Percentiles rank a stretch among this genome's conserved stretches.
Evolutionary conservation across 768 basidiomycete species (phyloP).

Genomic region (Boletus subparvulus): DNA sequence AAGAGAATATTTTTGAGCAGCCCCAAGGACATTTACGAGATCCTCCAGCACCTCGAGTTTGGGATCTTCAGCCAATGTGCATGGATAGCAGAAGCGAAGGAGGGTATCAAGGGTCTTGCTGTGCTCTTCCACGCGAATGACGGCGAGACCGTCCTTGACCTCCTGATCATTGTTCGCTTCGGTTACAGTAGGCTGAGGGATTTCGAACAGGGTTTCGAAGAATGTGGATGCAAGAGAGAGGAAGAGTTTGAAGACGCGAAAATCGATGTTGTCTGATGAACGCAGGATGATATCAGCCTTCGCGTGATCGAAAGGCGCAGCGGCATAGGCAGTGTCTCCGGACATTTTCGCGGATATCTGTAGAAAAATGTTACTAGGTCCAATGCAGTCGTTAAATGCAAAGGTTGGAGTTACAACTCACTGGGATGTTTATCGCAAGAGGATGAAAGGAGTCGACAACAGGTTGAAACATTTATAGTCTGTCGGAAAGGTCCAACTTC

Average conservation of each 20-base stretch:
- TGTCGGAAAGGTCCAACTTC: neutral
- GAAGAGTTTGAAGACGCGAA: slow-evolving; percentile 33
- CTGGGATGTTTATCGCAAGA: neutral
- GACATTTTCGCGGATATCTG: neutral
- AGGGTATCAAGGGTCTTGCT: slow-evolving; percentile 24
- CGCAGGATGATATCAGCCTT: slow-evolving; percentile 26
- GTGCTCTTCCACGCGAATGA: slow-evolving; percentile 21
- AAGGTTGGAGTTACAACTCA: neutral
- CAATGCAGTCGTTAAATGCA: neutral
- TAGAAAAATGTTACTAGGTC: neutral
- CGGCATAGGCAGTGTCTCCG: slow-evolving; percentile 1
- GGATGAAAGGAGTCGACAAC: neutral
- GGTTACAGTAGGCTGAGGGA: slow-evolving; percentile 23
- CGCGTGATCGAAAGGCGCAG: slow-evolving; percentile 23
- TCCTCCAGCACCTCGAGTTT: slow-evolving; percentile 11
- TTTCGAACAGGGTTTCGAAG: slow-evolving; percentile 34
- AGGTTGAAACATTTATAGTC: neutral
- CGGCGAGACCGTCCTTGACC: slow-evolving; percentile 16
- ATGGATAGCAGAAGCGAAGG: slow-evolving; percentile 30
- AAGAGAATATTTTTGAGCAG: slow-evolving; percentile 18
- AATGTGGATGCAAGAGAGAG: slow-evolving; percentile 35
- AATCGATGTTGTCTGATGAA: slow-evolving; percentile 29
- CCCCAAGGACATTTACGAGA: slow-evolving; percentile 7
- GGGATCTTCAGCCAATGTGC: slow-evolving; percentile 22
- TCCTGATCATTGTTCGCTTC: slow-evolving; percentile 7